Evolutionary conservation across 1,284 basidiomycete genomes (phyloP).

Genomic region (Acaromyces ingoldii): DNA sequence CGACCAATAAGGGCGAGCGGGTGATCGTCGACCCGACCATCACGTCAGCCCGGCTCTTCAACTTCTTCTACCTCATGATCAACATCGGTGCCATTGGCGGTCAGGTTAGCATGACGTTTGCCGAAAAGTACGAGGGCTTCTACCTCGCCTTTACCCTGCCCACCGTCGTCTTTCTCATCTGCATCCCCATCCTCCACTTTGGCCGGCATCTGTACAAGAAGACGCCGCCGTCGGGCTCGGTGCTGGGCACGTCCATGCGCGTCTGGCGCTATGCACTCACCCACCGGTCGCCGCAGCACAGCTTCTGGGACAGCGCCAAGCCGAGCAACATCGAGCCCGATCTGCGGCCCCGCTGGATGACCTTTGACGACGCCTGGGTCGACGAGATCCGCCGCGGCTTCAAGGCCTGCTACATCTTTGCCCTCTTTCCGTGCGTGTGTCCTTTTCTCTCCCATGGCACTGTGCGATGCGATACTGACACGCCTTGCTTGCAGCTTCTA

Average conservation of each 20-base stretch:
- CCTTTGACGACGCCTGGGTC: conserved; percentile 60
- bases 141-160: conserved; percentile 54
- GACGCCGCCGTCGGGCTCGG: conserved; percentile 72
- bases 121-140: conserved; percentile 53
- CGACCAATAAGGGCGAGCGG: conserved; percentile 59
- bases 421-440: conserved; percentile 64
- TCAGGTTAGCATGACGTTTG: conserved; percentile 52
- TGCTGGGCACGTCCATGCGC: conserved; percentile 60
- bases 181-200: conserved; percentile 64
- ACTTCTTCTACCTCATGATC: conserved; percentile 51
- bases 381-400: conserved; percentile 75
- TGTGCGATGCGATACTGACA: too few relatives aligned
- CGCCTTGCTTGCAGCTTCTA: too few relatives aligned
- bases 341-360: conserved; percentile 53
- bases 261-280: conserved; percentile 45
- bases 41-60: conserved; percentile 56
- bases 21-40: conserved; percentile 74
- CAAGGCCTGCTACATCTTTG: conserved; percentile 78
- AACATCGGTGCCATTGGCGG: conserved; percentile 44
- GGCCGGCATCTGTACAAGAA: conserved; percentile 65
- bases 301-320: conserved; percentile 75
- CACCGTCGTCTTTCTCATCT: conserved; percentile 53
- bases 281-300: conserved; percentile 48
- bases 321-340: conserved; percentile 55
- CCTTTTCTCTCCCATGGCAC: too few relatives aligned